Percentiles rank a stretch among this genome's conserved stretches.
phyloP scores from a whole-genome alignment of 75 land plant genomes.

The Cupressus sempervirens region DNA sequence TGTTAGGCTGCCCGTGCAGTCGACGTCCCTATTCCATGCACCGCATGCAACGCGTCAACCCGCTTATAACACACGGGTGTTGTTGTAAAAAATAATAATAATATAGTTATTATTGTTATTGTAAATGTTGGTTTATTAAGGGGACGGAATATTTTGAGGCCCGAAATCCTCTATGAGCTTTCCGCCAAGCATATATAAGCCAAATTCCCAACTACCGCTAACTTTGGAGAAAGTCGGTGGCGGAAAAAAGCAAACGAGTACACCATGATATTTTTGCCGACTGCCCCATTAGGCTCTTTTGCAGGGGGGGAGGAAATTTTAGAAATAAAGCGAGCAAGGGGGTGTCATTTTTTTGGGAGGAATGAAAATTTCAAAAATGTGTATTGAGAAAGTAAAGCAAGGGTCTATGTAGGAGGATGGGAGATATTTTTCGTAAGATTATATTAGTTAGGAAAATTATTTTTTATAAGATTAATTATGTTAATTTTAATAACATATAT shows the following conservation, averaged over 20 bases:
- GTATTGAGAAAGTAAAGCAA: too few species aligned
- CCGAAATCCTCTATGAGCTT: neutral
- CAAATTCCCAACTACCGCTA: neutral
- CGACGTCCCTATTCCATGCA: conserved; percentile 4
- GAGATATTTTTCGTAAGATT: too few species aligned
- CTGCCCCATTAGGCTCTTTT: too few species aligned
- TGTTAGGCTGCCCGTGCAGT: neutral
- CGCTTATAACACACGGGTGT: neutral
- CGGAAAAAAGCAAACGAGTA: neutral
- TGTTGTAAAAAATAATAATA: neutral
- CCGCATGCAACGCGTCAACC: conserved; percentile 2
- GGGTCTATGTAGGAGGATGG: too few species aligned
- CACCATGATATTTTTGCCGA: neutral
- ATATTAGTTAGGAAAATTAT: too few species aligned
- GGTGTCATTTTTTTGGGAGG: too few species aligned
- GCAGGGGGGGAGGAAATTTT: neutral
- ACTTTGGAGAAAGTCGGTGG: neutral
- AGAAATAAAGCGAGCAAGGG: too few species aligned
- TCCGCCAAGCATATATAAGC: neutral
- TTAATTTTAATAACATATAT: too few species aligned
- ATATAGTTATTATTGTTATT: neutral
- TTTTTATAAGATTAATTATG: too few species aligned
- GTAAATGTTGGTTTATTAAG: neutral
- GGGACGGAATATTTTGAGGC: too few species aligned
- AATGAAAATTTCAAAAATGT: too few species aligned